These are phyloP conservation scores for Euphorbia peplus DNA, from an alignment of 345 rosid genomes.

Conservation along the genomic window DNA sequence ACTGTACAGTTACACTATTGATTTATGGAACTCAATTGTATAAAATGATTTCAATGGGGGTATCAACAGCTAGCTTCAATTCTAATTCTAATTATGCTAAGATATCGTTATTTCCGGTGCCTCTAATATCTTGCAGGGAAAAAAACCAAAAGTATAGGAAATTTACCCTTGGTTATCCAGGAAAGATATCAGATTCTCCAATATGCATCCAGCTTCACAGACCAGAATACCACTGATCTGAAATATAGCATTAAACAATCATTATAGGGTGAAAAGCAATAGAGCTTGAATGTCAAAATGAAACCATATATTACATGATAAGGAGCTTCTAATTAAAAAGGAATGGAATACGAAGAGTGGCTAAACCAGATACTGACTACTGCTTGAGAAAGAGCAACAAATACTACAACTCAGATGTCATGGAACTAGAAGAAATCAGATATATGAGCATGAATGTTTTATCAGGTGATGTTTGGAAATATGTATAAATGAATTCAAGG, in stretches of 20 bases:
- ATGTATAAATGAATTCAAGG: not conserved
- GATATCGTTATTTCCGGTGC: not conserved
- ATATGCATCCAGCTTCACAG: constrained; percentile 96
- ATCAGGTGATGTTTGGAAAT: not conserved
- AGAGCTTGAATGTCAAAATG: not conserved
- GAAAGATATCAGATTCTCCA: constrained; percentile 77
- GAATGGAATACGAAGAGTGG: not conserved
- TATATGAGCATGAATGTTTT: not conserved
- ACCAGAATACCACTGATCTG: constrained; percentile 91
- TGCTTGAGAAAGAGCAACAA: not conserved
- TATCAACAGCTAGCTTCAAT: constrained; percentile 7
- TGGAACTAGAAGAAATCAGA: not conserved
- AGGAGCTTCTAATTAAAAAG: not conserved
- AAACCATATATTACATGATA: not conserved
- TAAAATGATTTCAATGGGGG: not conserved
- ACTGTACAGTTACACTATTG: not conserved
- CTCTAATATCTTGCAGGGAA: not conserved
- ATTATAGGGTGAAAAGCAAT: not conserved
- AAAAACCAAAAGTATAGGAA: constrained; percentile 12
- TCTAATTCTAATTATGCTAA: no score
- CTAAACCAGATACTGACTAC: not conserved
- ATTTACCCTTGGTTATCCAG: constrained; percentile 78
- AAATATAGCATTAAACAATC: constrained; percentile 17
- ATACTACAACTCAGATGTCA: not conserved
- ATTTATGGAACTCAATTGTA: not conserved